Evolutionary conservation across 257 asterid genomes (phyloP).

Genomic region (Fraxinus quadrangulata): DNA sequence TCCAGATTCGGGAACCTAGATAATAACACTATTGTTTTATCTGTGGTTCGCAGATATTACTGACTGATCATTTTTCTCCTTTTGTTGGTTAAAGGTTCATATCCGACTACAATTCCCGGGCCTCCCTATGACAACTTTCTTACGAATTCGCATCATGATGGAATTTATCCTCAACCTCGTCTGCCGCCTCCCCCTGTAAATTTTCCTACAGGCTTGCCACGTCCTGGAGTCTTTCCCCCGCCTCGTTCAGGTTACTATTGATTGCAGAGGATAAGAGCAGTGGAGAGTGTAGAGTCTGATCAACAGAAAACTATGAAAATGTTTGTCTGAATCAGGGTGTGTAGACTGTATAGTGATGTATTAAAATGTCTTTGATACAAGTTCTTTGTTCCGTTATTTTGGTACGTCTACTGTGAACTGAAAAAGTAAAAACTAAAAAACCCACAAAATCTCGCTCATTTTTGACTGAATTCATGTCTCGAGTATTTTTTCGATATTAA

Average conservation of each 20-base stretch:
- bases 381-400: neutral
- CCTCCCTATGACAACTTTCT: slow-evolving; percentile 15
- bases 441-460: neutral
- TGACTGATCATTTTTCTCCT: neutral
- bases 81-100: slow-evolving; percentile 23
- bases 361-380: neutral
- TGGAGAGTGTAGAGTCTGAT: neutral
- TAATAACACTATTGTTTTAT: neutral
- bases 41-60: neutral
- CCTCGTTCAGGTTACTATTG: slow-evolving; percentile 8
- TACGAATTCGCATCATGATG: slow-evolving; percentile 8
- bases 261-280: neutral
- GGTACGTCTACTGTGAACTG: neutral
- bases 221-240: slow-evolving; percentile 14
- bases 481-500: too few species aligned
- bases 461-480: too few species aligned
- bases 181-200: neutral
- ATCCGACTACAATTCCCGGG: neutral
- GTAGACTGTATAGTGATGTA: neutral
- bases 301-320: neutral
- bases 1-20: neutral
- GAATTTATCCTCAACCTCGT: slow-evolving; percentile 16
- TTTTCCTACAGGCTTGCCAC: neutral
- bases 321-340: neutral
- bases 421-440: too few species aligned